A percentile compares a stretch with the other conserved stretches of the same genome.
These are phyloP conservation scores for Glarea lozoyensis DNA, from an alignment of 495 filamentous ascomycete genomes.

Conservation along the genomic window DNA sequence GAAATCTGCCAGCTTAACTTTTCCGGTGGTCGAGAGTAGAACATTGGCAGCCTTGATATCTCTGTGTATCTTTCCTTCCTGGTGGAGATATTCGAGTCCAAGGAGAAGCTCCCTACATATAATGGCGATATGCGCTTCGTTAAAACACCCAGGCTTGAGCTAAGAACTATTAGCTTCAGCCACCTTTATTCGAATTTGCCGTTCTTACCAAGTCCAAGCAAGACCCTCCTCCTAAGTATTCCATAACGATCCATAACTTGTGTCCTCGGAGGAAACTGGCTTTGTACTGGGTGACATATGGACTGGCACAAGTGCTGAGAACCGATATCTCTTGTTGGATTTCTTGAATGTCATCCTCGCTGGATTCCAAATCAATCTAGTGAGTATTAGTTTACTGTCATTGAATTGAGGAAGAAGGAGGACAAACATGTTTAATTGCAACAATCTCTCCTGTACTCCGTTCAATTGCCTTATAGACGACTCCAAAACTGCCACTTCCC, in stretches of 20 bases:
- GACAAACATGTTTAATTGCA: constrained; percentile 78
- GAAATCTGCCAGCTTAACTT: constrained; percentile 96
- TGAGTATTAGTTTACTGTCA: constrained; percentile 9
- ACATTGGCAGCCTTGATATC: constrained; percentile 98
- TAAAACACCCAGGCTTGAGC: constrained; percentile 88
- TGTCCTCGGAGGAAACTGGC: constrained; percentile 88
- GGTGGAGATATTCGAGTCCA: constrained; percentile 88
- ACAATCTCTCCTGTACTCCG: constrained; percentile 78
- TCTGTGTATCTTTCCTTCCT: constrained; percentile 91
- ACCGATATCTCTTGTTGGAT: constrained; percentile 97
- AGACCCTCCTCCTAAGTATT: constrained; percentile 88
- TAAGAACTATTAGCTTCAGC: constrained; percentile 24
- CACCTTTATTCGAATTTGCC: neutral
- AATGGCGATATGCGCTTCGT: constrained; percentile 87
- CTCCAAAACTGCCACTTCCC: constrained; percentile 73
- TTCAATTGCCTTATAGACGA: constrained; percentile 93
- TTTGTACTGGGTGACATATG: constrained; percentile 92
- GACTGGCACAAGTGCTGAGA: constrained; percentile 85
- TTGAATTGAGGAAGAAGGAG: constrained; percentile 9
- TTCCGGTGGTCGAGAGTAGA: constrained; percentile 75
- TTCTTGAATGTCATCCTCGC: constrained; percentile 94
- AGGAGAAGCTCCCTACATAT: constrained; percentile 85
- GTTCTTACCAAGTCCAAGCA: constrained; percentile 74
- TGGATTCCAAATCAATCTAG: constrained; percentile 97
- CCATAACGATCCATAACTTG: constrained; percentile 99